A percentile compares a stretch with the other conserved stretches of the same genome.
Conservation (phyloP, 768 basidiomycete genomes). For the Gloeostereum incarnatum region DNA sequence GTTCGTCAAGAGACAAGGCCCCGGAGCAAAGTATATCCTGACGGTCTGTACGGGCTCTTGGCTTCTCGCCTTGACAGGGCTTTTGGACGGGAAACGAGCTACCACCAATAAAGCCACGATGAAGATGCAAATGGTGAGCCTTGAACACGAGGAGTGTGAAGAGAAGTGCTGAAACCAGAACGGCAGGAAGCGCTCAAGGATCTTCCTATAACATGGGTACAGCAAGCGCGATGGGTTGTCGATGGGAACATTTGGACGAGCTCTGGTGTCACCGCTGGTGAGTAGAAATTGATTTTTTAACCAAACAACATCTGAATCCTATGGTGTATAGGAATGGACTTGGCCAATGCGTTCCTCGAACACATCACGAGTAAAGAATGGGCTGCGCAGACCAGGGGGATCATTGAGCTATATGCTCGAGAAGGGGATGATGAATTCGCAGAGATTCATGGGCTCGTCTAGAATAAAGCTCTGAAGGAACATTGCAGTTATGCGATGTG, state of each 20-base stretch:
- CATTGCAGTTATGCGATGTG: too few species aligned
- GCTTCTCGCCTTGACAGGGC: conserved; percentile 21
- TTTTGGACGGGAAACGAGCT: conserved; percentile 22
- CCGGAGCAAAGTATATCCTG: conserved; percentile 21
- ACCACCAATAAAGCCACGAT: conserved; percentile 27
- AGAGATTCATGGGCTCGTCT: conserved; percentile 14
- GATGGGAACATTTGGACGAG: conserved; percentile 26
- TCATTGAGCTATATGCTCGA: conserved; percentile 14
- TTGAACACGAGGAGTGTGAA: too few species aligned
- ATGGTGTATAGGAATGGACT: conserved; percentile 17
- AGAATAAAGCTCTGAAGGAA: too few species aligned
- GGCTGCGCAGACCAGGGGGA: conserved; percentile 8
- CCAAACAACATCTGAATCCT: conserved; percentile 4
- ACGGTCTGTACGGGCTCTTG: conserved; percentile 24
- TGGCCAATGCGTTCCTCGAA: conserved; percentile 23
- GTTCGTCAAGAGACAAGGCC: conserved; percentile 17
- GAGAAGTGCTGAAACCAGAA: background rate
- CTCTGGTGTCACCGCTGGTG: conserved; percentile 27
- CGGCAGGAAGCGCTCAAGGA: conserved; percentile 14
- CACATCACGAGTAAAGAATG: conserved; percentile 16
- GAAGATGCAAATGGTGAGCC: conserved; percentile 15
- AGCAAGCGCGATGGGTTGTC: conserved; percentile 26
- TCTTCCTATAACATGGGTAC: conserved; percentile 21
- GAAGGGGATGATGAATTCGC: conserved; percentile 19
- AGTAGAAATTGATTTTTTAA: conserved; percentile 5